phyloP scores from a whole-genome alignment of 2,329 filamentous ascomycete species.

The Fonsecaea multimorphosa region DNA sequence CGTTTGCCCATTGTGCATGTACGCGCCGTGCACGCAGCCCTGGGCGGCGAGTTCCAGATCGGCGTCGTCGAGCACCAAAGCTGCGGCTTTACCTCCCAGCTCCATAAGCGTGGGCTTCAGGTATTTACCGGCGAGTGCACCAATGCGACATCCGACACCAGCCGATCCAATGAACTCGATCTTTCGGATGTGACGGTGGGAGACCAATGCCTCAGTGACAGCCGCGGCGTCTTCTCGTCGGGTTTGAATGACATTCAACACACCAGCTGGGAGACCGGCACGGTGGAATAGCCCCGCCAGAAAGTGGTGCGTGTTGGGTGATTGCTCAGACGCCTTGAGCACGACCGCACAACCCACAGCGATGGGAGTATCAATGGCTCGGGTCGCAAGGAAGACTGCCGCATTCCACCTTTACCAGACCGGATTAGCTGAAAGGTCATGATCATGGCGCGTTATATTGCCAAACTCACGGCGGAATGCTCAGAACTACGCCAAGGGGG shows the following conservation, averaged over 20 bases:
- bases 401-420: slow-evolving; percentile 63
- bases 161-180: slow-evolving; percentile 93
- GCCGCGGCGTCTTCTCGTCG: slow-evolving; percentile 68
- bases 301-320: slow-evolving; percentile 83
- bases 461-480: slow-evolving; percentile 83
- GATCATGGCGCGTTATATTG: no score
- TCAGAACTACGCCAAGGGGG: slow-evolving; percentile 61
- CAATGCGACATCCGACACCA: slow-evolving; percentile 78
- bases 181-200: slow-evolving; percentile 73
- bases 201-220: slow-evolving; percentile 74
- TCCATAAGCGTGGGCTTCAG: slow-evolving; percentile 85
- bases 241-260: slow-evolving; percentile 87
- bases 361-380: slow-evolving; percentile 84
- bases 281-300: slow-evolving; percentile 74
- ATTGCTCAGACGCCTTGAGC: slow-evolving; percentile 90
- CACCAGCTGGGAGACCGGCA: slow-evolving; percentile 78
- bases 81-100: slow-evolving; percentile 89
- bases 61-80: slow-evolving; percentile 81
- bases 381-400: slow-evolving; percentile 87
- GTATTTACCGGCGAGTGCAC: slow-evolving; percentile 78
- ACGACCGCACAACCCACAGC: slow-evolving; percentile 87
- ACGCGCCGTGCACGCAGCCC: slow-evolving; percentile 73
- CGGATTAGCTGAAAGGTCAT: slow-evolving; percentile 25
- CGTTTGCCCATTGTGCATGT: slow-evolving; percentile 95
- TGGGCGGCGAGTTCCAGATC: slow-evolving; percentile 59